Conservation (phyloP, 805 yeast species). For the Lipomyces starkeyi region DNA sequence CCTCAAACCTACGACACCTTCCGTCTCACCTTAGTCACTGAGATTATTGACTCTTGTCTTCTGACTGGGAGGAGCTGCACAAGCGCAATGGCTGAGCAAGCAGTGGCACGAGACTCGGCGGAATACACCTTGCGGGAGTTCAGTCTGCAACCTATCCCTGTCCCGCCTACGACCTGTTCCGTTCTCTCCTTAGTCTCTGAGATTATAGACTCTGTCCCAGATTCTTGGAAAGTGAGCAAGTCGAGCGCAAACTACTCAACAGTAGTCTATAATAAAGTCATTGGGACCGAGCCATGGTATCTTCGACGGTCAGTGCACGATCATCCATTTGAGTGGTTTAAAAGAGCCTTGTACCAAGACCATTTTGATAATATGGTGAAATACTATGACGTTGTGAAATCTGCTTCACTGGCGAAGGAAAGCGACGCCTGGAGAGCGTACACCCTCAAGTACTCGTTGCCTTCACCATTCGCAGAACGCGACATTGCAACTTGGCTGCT, state of each 20-base stretch:
- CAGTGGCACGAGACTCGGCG: not conserved
- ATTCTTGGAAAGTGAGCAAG: conserved; percentile 16
- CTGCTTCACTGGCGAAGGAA: conserved; percentile 5
- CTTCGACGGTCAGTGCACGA: conserved; percentile 24
- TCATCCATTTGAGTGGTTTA: conserved; percentile 31
- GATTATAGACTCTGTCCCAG: conserved; percentile 18
- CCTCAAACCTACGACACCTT: too few species aligned
- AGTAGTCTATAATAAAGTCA: conserved; percentile 20
- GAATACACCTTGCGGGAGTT: not conserved
- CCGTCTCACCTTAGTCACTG: too few species aligned
- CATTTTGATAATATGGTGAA: conserved; percentile 30
- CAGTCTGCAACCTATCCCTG: conserved; percentile 20
- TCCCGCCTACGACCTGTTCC: conserved; percentile 26
- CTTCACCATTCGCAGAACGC: conserved; percentile 34
- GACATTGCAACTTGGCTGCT: conserved; percentile 31
- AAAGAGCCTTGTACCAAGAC: conserved; percentile 23
- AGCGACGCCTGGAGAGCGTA: conserved; percentile 24
- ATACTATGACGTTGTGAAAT: conserved; percentile 30
- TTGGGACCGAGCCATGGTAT: conserved; percentile 31
- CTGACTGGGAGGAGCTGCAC: not conserved
- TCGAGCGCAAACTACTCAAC: conserved; percentile 7
- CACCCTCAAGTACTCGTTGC: conserved; percentile 27
- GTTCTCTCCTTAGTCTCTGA: conserved; percentile 16
- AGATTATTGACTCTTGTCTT: not conserved
- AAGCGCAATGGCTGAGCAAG: not conserved